Base-by-base conservation (phyloP, 2,329 filamentous ascomycete species). In the Fusarium sp. region DNA sequence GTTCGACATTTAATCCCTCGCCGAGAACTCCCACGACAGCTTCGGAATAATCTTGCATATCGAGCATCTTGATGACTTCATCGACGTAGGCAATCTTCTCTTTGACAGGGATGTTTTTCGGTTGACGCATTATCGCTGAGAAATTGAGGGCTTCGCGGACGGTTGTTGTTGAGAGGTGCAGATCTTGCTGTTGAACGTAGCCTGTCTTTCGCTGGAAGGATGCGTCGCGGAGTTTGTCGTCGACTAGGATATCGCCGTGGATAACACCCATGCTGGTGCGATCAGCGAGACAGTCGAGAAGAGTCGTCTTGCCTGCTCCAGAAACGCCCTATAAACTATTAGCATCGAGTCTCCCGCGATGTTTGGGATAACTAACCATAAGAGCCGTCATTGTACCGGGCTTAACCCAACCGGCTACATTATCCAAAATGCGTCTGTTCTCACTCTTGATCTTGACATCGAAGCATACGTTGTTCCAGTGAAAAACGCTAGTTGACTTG, bases 381-480 rank as follows among this genome's bases (percentile, higher is more conserved):
- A 96, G 84, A 46, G 92, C 93, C 7, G 93, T 97, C 63, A 96
- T 80, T 17, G 92, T 96, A 45, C 94, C 94, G 1, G 94, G 94
- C 78, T 95, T 94, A 67, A 97, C 93, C 92, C 92, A 97, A 31
- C 94, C 94, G 73, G 95, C 92, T 7, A 97, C 92, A 60, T 94
- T 84, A 70, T 97, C 90, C 39, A 97, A 83, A 72, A 97, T 91
- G 21, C 91, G 88, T 11, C 93, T 86, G 1, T 84, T 81, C 70
- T 94, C 88, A 9, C 84, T 84, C 81, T 94, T 95, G 78, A 96
- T 93, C 76, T 91, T 90, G 78, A 88, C 82, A 50, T 88, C 84
- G 69, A 85, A 97, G 79, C 90, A 93, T 1, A 96, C 89, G 67
- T 94, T 85, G 68, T 89, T 86, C 93, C 93, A 97, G 75, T 93